phyloP scores from a whole-genome alignment of 768 basidiomycete genomes.

The Rubroboletus pulcherrimus region DNA sequence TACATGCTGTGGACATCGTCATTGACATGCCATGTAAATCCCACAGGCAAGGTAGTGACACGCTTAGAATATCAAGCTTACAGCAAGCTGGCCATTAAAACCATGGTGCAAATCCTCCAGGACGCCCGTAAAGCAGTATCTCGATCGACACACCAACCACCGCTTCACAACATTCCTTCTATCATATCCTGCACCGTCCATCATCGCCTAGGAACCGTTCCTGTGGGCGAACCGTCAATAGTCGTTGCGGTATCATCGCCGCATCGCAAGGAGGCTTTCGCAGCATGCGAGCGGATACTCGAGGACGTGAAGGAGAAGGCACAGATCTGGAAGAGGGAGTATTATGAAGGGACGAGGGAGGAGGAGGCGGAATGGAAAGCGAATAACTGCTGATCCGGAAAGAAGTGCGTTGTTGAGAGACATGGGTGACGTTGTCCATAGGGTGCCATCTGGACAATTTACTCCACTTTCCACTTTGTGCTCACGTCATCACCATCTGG shows the following conservation, averaged over 20 bases:
- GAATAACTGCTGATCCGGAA: slow-evolving; percentile 37
- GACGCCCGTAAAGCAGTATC: slow-evolving; percentile 40
- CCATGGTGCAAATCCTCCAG: slow-evolving; percentile 58
- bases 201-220: slow-evolving; percentile 75
- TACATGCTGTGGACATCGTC: neutral
- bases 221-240: slow-evolving; percentile 77
- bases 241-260: slow-evolving; percentile 83
- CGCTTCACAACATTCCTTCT: slow-evolving; percentile 24
- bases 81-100: slow-evolving; percentile 75
- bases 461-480: slow-evolving; percentile 78
- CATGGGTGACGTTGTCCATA: slow-evolving; percentile 4
- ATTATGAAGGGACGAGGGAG: slow-evolving; percentile 67
- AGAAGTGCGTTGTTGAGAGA: slow-evolving; percentile 2
- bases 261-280: slow-evolving; percentile 78
- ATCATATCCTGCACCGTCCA: slow-evolving; percentile 60
- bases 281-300: slow-evolving; percentile 76
- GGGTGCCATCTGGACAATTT: slow-evolving; percentile 8
- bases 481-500: slow-evolving; percentile 65
- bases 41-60: slow-evolving; percentile 63
- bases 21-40: slow-evolving; percentile 5
- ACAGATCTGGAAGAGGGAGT: slow-evolving; percentile 92
- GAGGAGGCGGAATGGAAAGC: slow-evolving; percentile 68
- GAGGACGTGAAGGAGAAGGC: slow-evolving; percentile 80
- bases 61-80: slow-evolving; percentile 82
- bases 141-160: slow-evolving; percentile 42